Evolutionary conservation across 2,329 filamentous ascomycete species (phyloP).

Genomic region (Sphaerulina populicola): DNA sequence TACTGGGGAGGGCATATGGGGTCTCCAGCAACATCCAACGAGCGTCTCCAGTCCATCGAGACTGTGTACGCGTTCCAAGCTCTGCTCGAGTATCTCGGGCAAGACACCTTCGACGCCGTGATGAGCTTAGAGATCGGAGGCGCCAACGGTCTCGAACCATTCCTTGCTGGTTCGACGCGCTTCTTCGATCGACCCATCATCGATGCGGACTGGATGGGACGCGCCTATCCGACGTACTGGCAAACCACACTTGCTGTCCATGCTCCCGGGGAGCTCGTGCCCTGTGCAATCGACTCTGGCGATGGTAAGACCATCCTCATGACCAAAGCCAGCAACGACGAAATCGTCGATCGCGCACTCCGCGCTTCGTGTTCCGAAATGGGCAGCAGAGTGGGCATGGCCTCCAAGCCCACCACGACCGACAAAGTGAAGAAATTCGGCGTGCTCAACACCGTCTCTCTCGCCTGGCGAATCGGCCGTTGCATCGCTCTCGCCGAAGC

Average conservation of each 20-base stretch:
- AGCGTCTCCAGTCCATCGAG: constrained; percentile 53
- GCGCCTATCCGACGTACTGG: constrained; percentile 40
- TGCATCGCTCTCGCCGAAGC: constrained; percentile 48
- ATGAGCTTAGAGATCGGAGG: constrained; percentile 61
- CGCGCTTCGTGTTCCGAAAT: constrained; percentile 35
- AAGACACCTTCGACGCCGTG: constrained; percentile 46
- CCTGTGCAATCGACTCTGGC: constrained; percentile 41
- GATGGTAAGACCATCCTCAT: constrained; percentile 41
- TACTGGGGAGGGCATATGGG: constrained; percentile 52
- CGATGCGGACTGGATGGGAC: constrained; percentile 42
- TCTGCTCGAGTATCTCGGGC: constrained; percentile 46
- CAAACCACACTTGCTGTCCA: constrained; percentile 42
- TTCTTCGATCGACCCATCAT: constrained; percentile 42
- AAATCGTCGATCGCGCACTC: constrained; percentile 39
- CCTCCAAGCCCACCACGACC: constrained; percentile 35
- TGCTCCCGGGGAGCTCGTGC: constrained; percentile 35
- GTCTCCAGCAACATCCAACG: constrained; percentile 53
- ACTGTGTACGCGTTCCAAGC: constrained; percentile 36
- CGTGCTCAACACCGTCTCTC: constrained; percentile 38
- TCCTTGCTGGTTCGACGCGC: constrained; percentile 48
- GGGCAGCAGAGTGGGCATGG: constrained; percentile 37
- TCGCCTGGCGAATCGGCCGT: constrained; percentile 50
- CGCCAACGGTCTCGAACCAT: constrained; percentile 53
- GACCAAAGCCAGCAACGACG: constrained; percentile 37
- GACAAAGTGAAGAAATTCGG: constrained; percentile 33